Evolutionary conservation across 495 filamentous ascomycete genomes (phyloP), one percentile per base, ranked within the genome.

Genomic region (Penicillium lividum): DNA sequence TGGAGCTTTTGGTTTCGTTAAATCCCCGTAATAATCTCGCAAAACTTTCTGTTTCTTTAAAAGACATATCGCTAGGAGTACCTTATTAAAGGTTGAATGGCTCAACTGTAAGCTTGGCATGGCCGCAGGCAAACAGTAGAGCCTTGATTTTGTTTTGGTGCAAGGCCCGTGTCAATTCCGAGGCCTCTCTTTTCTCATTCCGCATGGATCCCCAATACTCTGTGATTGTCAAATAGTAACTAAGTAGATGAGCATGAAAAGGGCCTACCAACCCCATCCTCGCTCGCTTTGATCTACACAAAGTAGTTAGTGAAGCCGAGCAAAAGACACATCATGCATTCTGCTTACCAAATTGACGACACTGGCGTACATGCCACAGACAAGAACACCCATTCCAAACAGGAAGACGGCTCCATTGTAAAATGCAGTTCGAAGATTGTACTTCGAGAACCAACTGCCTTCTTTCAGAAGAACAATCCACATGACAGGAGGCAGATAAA

Each of bases 401-500:
- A 59, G 10, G 47, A 65, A 62, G 3, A 53, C 31, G 28, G 28
- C 3, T 9, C 30, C 27, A 27, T 63, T 63, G n/a, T 53, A n/a
- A 5, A 69, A 27, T 3, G 28, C 29, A 11, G 29, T 25, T 5
- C 50, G 52, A 18, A 65, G 3, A 16, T 68, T 68, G 27, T 59
- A 25, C 60, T 58, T 30, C 1, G 50, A 44, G 18, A 27, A 47
- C 73, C 70, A 77, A 58, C 65, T 10, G 68, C 73, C 55, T 71
- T 61, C 29, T 67, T 67, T 70, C 9, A 73, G 15, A 13, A 84
- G 75, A 69, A 75, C 71, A 68, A 84, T 82, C 84, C 85, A 88
- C 73, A 87, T 83, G 13, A 81, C 65, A n/a, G 82, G 79, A 0
- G 85, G 84, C 56, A 87, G 73, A 60, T 84, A 85, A 84, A 85